Evolutionary conservation across 2,329 filamentous ascomycete genomes (phyloP).

Genomic region (Trichoderma gracile): DNA sequence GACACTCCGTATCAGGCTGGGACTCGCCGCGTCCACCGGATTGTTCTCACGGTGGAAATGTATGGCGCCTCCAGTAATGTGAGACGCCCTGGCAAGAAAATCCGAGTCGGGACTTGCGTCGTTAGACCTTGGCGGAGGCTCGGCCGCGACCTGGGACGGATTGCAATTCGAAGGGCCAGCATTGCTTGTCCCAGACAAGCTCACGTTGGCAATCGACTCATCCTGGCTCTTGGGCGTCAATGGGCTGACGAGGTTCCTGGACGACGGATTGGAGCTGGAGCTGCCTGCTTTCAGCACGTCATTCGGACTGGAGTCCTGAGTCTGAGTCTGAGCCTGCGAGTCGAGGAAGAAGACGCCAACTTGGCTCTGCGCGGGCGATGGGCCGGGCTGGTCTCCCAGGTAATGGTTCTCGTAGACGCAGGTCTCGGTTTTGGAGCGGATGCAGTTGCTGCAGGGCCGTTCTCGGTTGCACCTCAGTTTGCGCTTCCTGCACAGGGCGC

Average conservation of each 20-base stretch:
- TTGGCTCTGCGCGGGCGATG: not conserved
- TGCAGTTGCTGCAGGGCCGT: slow-evolving; percentile 45
- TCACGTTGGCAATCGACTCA: slow-evolving; percentile 21
- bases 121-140: not conserved
- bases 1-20: slow-evolving; percentile 44
- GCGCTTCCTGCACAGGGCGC: slow-evolving; percentile 45
- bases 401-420: slow-evolving; percentile 39
- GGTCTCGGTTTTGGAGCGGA: slow-evolving; percentile 39
- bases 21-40: slow-evolving; percentile 34
- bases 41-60: slow-evolving; percentile 44
- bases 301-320: not conserved
- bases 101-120: slow-evolving; percentile 22
- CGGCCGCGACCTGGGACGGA: not conserved
- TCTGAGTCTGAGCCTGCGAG: not conserved
- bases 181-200: not conserved
- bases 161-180: not conserved
- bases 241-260: slow-evolving; percentile 4
- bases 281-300: not conserved
- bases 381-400: not conserved
- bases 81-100: slow-evolving; percentile 40
- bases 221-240: slow-evolving; percentile 25
- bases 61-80: slow-evolving; percentile 46
- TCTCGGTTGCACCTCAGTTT: slow-evolving; percentile 48
- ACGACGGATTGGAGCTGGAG: not conserved
- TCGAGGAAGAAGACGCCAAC: slow-evolving; percentile 10